These are phyloP conservation scores for Penicillium sp. DNA, from an alignment of 2,329 filamentous ascomycete species.

Conservation along the genomic window DNA sequence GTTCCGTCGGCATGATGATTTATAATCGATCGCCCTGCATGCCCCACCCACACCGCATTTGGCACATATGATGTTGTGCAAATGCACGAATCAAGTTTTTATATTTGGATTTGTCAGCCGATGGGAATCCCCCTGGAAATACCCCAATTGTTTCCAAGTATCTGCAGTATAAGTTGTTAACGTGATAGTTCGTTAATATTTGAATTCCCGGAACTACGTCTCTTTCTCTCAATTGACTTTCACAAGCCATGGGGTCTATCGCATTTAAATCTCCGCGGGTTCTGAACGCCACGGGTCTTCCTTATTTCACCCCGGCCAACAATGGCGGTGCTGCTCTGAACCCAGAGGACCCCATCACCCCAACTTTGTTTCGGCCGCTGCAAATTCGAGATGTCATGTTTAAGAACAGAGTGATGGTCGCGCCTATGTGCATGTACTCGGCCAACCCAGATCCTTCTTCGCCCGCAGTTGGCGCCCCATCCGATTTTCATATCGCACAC, in stretches of 20 bases:
- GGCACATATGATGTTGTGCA: not conserved
- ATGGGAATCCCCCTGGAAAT: not conserved
- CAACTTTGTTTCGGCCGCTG: constrained; percentile 59
- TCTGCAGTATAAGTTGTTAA: not conserved
- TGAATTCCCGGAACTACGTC: not conserved
- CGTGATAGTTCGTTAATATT: not conserved
- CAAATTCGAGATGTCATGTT: constrained; percentile 57
- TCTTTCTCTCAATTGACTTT: not conserved
- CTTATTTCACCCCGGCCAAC: constrained; percentile 41
- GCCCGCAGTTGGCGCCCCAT: constrained; percentile 60
- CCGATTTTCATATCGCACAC: constrained; percentile 79
- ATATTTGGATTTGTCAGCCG: not conserved
- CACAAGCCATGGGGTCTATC: constrained; percentile 1
- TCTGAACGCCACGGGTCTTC: constrained; percentile 26
- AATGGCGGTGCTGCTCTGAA: constrained; percentile 37
- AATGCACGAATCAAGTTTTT: not conserved
- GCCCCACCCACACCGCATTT: not conserved
- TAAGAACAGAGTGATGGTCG: constrained; percentile 64
- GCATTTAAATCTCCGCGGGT: constrained; percentile 11
- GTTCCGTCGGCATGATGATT: too few species aligned
- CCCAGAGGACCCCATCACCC: constrained; percentile 37
- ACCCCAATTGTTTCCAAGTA: not conserved
- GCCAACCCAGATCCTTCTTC: constrained; percentile 49
- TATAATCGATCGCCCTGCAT: not conserved
- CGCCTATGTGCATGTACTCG: constrained; percentile 66